phyloP scores from a whole-genome alignment of 768 basidiomycete genomes.

The Mrakia gelida region DNA sequence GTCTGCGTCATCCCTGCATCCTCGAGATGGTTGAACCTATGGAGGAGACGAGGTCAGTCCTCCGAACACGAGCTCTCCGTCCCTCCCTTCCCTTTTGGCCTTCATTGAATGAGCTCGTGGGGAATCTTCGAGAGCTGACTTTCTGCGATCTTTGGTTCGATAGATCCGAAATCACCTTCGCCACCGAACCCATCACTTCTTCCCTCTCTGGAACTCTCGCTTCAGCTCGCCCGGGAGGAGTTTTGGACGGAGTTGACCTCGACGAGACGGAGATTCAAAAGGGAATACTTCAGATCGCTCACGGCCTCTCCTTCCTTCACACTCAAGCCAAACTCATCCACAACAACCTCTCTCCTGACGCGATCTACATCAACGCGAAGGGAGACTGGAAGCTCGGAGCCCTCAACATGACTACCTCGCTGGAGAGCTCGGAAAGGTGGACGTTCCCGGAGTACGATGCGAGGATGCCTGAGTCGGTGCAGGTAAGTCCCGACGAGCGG shows the following conservation, averaged over 20 bases:
- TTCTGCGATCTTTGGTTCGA: slow-evolving; percentile 86
- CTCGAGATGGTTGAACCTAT: slow-evolving; percentile 97
- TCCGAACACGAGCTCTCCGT: neutral
- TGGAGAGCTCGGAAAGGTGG: slow-evolving; percentile 72
- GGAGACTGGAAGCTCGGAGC: slow-evolving; percentile 88
- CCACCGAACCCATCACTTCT: slow-evolving; percentile 82
- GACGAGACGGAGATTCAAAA: slow-evolving; percentile 99
- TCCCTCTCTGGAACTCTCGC: slow-evolving; percentile 52
- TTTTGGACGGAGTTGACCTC: slow-evolving; percentile 55
- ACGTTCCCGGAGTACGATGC: slow-evolving; percentile 86
- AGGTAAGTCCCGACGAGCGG: slow-evolving; percentile 2
- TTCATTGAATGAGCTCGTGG: slow-evolving; percentile 40
- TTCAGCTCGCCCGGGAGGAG: slow-evolving; percentile 20
- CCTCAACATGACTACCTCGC: slow-evolving; percentile 4
- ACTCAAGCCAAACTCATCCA: slow-evolving; percentile 87
- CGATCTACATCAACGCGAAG: slow-evolving; percentile 84
- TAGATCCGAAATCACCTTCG: slow-evolving; percentile 75
- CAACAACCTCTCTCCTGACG: slow-evolving; percentile 80
- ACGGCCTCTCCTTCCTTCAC: slow-evolving; percentile 69
- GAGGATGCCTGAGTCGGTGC: slow-evolving; percentile 53
- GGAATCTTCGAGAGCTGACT: slow-evolving; percentile 64
- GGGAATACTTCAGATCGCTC: slow-evolving; percentile 76
- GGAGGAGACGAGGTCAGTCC: slow-evolving; percentile 67
- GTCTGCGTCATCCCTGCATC: slow-evolving; percentile 86
- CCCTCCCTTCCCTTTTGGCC: neutral